Conservation (phyloP, 2,329 filamentous ascomycete species). For the Pleoardoris graminearum region DNA sequence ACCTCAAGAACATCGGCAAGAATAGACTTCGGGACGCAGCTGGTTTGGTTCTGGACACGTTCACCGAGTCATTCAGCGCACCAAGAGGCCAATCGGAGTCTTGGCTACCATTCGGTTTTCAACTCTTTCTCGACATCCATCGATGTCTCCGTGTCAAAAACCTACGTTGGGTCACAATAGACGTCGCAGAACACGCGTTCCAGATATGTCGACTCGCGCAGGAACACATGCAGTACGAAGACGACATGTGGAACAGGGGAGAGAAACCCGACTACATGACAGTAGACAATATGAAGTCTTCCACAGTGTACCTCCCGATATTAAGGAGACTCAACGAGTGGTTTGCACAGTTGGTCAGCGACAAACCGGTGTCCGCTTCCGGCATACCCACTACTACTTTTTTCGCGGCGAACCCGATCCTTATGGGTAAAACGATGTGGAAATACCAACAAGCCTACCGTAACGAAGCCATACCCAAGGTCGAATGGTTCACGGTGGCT, state of each 20-base stretch:
- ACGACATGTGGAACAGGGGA: conserved; percentile 16
- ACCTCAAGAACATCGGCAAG: conserved; percentile 15
- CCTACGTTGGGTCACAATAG: conserved; percentile 4
- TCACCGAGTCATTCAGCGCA: conserved; percentile 15
- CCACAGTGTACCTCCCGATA: conserved; percentile 14
- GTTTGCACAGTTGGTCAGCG: conserved; percentile 9
- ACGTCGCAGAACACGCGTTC: conserved; percentile 11
- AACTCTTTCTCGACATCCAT: conserved; percentile 19
- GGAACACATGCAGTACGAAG: conserved; percentile 22
- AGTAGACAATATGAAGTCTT: conserved; percentile 19
- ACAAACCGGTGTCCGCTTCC: not conserved
- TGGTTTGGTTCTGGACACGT: conserved; percentile 12
- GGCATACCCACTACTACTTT: conserved; percentile 12
- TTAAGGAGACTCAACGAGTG: conserved; percentile 12
- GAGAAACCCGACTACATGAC: conserved; percentile 26
- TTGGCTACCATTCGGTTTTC: conserved; percentile 22
- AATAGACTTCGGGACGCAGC: conserved; percentile 9
- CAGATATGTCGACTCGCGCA: conserved; percentile 14
- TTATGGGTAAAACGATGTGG: conserved; percentile 17
- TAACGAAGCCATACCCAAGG: conserved; percentile 11
- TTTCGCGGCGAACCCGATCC: conserved; percentile 16
- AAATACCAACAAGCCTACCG: conserved; percentile 16
- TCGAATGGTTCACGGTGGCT: conserved; percentile 20
- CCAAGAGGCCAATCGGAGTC: conserved; percentile 1
- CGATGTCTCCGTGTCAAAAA: conserved; percentile 6